Evolutionary conservation across 192 early-diverging fungal species (phyloP).

Genomic region (Lunasporangiospora selenospora): DNA sequence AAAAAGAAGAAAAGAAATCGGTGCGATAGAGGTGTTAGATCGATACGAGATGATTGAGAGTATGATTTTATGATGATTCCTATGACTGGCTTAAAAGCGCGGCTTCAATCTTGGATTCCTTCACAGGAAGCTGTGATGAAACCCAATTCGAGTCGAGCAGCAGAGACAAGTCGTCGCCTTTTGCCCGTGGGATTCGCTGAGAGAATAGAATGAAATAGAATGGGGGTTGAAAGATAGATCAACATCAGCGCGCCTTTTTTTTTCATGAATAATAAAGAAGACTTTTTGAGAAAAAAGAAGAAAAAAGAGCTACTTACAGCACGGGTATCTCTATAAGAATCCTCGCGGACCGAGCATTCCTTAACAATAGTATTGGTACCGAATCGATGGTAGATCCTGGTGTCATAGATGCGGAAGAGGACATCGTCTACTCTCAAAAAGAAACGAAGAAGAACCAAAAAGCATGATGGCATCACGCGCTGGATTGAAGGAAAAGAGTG

Average conservation of each 20-base stretch:
- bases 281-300: not conserved
- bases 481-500: conserved; percentile 33
- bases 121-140: conserved; percentile 51
- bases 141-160: conserved; percentile 68
- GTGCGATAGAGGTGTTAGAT: no score
- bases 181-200: conserved; percentile 49
- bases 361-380: conserved; percentile 64
- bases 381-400: conserved; percentile 90
- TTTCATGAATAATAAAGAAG: not conserved
- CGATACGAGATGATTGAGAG: not conserved
- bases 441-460: conserved; percentile 86
- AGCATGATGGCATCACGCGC: conserved; percentile 94
- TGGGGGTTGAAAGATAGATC: not conserved
- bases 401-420: conserved; percentile 89
- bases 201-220: conserved; percentile 2
- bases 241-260: not conserved
- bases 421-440: conserved; percentile 96
- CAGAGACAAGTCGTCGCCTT: conserved; percentile 59
- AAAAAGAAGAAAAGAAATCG: no score
- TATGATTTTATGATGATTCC: not conserved
- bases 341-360: conserved; percentile 77
- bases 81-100: not conserved
- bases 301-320: conserved; percentile 49
- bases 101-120: conserved; percentile 14
- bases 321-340: conserved; percentile 62